Base-by-base conservation (phyloP, 2,329 filamentous ascomycete genomes). In the Ascochyta pisi region DNA sequence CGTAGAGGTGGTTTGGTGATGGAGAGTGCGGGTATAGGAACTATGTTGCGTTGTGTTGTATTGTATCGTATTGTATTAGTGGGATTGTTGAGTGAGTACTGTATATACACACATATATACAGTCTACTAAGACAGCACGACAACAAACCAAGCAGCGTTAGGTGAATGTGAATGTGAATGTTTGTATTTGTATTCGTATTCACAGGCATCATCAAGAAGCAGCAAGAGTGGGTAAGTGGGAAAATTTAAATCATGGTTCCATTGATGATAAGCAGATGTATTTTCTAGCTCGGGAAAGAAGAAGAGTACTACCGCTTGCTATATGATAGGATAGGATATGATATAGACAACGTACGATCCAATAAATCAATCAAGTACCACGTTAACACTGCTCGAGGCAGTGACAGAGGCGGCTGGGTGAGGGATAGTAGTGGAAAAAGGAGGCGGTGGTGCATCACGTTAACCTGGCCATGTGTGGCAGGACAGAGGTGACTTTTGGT, bases 321-420 rank as follows among this genome's bases (percentile, higher is more conserved):
- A 46, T 26, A 19, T 19, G 19, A 19, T 19, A 19, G 19, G 19
- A 19, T 19, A 19, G 2, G 19, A 19, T 19, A 19, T 27, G 12
- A 4, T 31, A 4, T 13, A 5, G 29, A 15, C 10, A 31, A 13
- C 12, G 27, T 39, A 19, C 13, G 38, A 49, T 31, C 26, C 15
- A 31, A 54, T 16, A 31, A 19, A 8, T 22, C 24, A 12, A 12
- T 31, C 31, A 62, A 50, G 26, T 71, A 74, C 73, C 72, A 74
- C 72, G 71, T 74, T 74, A 74, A 70, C 68, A 69, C 63, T 22
- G 27, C 31, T 23, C 10, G 3, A 10, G 9, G n/a, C 24, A 52
- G 59, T 68, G 71, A 69, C 72, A 75, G 72, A 75, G 72, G 72
- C 73, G 72, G 73, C 72, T 75, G 46, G 26, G 45, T 26, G 40